Percentiles rank a stretch among this genome's conserved stretches.
Evolutionary conservation across 306 rosid species (phyloP).

Genomic region (Pueraria montana): DNA sequence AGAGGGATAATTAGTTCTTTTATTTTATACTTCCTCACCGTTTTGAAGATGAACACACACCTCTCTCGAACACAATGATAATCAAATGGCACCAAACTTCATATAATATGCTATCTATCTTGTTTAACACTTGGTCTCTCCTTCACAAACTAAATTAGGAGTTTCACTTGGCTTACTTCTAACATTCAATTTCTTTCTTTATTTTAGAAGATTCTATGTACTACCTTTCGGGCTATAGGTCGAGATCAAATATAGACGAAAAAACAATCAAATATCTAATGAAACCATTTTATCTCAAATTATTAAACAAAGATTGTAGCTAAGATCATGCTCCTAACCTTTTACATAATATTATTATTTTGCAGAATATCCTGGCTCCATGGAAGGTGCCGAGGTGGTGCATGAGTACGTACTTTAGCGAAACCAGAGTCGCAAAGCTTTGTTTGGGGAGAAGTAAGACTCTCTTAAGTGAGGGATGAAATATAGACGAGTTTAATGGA

Average conservation of each 20-base stretch:
- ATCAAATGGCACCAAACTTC: no score
- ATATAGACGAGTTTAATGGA: no score
- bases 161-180: background rate
- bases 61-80: background rate
- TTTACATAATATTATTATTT: background rate
- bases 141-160: no score
- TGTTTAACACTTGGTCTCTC: no score
- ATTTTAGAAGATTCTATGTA: background rate
- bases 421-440: background rate
- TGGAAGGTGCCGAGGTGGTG: background rate
- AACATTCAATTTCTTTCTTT: background rate
- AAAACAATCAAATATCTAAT: background rate
- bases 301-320: background rate
- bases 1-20: no score
- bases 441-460: background rate
- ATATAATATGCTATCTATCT: no score
- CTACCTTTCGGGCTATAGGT: background rate
- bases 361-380: background rate
- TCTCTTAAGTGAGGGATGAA: background rate
- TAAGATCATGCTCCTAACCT: background rate
- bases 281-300: background rate
- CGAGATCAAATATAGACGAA: background rate
- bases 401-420: background rate
- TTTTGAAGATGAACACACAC: constrained; percentile 40
- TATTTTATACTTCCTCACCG: background rate